Base-by-base conservation (phyloP, 768 basidiomycete species). In the Artomyces pyxidatus region DNA sequence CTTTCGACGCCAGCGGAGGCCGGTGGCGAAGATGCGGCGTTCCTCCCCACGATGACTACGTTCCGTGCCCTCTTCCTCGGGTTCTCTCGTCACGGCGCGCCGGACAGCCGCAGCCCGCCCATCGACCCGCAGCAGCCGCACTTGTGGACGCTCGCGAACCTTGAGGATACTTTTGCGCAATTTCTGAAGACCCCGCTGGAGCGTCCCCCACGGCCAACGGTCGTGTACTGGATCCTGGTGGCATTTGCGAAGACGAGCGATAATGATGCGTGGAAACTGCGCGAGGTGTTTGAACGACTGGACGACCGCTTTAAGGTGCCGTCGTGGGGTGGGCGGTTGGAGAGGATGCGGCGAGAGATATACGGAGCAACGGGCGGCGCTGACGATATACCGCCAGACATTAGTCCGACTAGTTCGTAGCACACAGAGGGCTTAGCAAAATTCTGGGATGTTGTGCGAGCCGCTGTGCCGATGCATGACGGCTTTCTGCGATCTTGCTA, bases 41-140 rank as follows among this genome's bases (percentile, higher is more conserved):
- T 71, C 48, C 63, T 59, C 22, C 77, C 77, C 3, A 76, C 71
- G 1, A 59, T 77, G 41, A 64, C 74, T 19, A 69, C 79, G 27
- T 92, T 83, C 62, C 78, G 86, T 19, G 77, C 77, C 16, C 61
- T 93, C 35, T 90, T 93, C 59, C 72, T 85, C 16, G 88, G 86
- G 1, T 92, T 89, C 61, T 68, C 71, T 6, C 76, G 75, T 10
- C 80, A 86, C 55, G 85, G 76, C 22, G 50, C 46, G 32, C 54
- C 65, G 28, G 58, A 62, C 1, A 21, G 37, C 5, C 7, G 29
- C 7, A 17, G 19, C 26, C 17, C 9, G 26, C 45, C 22, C 37
- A 28, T 27, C 11, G 37, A 2, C 19, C 5, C 16, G 11, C 29
- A 8, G 26, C 41, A 41, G 30, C 16, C n/a, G 3, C 42, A 27